phyloP scores from a whole-genome alignment of 1,284 basidiomycete genomes.

The Ustilago nuda region DNA sequence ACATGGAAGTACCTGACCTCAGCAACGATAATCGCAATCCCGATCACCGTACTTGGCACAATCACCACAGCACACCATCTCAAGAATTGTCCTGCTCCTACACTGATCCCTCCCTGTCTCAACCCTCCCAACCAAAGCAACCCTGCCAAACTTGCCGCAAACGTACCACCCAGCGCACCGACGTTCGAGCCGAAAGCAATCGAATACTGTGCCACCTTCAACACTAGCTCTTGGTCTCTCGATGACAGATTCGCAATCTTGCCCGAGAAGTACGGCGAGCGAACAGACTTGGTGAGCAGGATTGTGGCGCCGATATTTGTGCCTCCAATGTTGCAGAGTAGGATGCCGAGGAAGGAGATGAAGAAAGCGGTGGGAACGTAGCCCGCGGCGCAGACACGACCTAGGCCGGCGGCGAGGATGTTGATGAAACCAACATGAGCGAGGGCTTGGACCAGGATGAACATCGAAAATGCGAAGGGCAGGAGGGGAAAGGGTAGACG shows the following conservation, averaged over 20 bases:
- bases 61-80: slow-evolving; percentile 76
- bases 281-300: slow-evolving; percentile 78
- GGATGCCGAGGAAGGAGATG: slow-evolving; percentile 74
- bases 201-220: slow-evolving; percentile 72
- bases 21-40: slow-evolving; percentile 65
- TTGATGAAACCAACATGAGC: slow-evolving; percentile 89
- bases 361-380: slow-evolving; percentile 71
- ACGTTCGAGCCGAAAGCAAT: slow-evolving; percentile 88
- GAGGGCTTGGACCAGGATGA: slow-evolving; percentile 90
- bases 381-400: slow-evolving; percentile 71
- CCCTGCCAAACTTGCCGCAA: slow-evolving; percentile 89
- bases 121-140: slow-evolving; percentile 87
- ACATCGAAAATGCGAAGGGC: slow-evolving; percentile 94
- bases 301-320: slow-evolving; percentile 98
- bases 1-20: slow-evolving; percentile 62
- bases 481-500: slow-evolving; percentile 83
- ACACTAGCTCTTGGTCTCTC: slow-evolving; percentile 57
- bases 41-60: slow-evolving; percentile 60
- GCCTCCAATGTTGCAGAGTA: slow-evolving; percentile 88
- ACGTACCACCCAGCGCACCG: slow-evolving; percentile 90
- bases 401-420: slow-evolving; percentile 81
- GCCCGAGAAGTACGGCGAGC: slow-evolving; percentile 62
- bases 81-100: slow-evolving; percentile 79
- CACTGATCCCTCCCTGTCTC: slow-evolving; percentile 79
- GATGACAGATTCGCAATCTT: slow-evolving; percentile 15